A percentile compares a stretch with the other conserved stretches of the same genome.
Evolutionary conservation across 768 basidiomycete genomes (phyloP).

Genomic region (Hypsizygus marmoreus): DNA sequence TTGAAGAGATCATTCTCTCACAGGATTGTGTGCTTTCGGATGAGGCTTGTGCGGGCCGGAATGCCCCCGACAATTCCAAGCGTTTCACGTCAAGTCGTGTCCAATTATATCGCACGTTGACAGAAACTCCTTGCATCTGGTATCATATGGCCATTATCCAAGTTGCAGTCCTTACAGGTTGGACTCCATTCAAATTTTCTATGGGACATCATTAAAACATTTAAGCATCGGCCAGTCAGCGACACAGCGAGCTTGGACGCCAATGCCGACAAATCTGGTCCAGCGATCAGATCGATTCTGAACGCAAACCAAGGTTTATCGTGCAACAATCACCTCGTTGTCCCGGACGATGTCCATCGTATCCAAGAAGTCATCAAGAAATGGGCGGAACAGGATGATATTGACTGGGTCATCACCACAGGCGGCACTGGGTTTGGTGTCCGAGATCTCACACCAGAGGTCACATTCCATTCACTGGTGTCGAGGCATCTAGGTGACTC

Average conservation of each 20-base stretch:
- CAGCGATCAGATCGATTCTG: constrained; percentile 57
- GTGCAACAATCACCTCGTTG: constrained; percentile 44
- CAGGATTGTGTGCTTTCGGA: too few species aligned
- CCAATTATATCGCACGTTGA: too few species aligned
- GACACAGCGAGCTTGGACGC: constrained; percentile 60
- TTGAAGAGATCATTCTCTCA: too few species aligned
- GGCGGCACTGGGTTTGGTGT: constrained; percentile 89
- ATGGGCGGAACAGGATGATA: constrained; percentile 44
- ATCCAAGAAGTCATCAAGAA: constrained; percentile 51
- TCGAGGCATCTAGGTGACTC: not conserved
- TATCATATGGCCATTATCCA: constrained; percentile 24
- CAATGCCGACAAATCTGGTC: constrained; percentile 66
- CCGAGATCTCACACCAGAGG: constrained; percentile 85
- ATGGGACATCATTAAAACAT: constrained; percentile 4
- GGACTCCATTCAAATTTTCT: constrained; percentile 10
- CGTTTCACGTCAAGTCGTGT: too few species aligned
- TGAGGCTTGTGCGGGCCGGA: too few species aligned
- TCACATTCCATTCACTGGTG: constrained; percentile 23
- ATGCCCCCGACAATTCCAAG: too few species aligned
- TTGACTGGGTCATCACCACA: constrained; percentile 80
- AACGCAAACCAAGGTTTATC: constrained; percentile 33
- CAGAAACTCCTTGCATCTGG: too few species aligned
- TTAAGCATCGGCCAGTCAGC: constrained; percentile 58
- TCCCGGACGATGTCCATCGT: constrained; percentile 62
- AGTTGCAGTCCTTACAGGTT: constrained; percentile 34